These are phyloP conservation scores for Leccinum broughii DNA, from an alignment of 768 basidiomycete genomes.

Conservation along the genomic window DNA sequence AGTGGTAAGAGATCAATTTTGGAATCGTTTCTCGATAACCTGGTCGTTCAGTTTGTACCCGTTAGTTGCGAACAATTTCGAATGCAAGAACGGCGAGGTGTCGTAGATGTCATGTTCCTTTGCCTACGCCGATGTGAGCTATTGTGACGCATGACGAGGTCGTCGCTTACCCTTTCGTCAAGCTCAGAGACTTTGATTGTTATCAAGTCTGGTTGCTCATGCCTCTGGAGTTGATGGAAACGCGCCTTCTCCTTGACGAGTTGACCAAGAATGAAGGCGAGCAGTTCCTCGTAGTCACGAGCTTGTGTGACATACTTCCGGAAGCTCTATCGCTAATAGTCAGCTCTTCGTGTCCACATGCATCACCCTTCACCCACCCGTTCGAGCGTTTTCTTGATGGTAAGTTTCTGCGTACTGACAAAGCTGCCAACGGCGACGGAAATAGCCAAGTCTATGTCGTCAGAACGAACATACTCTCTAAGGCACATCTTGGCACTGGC, in stretches of 20 bases:
- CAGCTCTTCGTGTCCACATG: constrained; percentile 3
- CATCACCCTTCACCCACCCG: constrained; percentile 48
- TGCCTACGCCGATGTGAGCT: constrained; percentile 51
- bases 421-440: constrained; percentile 95
- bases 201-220: constrained; percentile 76
- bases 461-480: constrained; percentile 91
- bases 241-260: constrained; percentile 92
- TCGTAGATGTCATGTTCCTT: constrained; percentile 98
- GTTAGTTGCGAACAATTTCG: constrained; percentile 82
- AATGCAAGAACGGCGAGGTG: constrained; percentile 78
- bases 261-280: constrained; percentile 92
- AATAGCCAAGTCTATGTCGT: constrained; percentile 97
- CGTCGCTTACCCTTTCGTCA: constrained; percentile 72
- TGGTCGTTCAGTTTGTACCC: constrained; percentile 75
- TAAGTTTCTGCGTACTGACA: constrained; percentile 95
- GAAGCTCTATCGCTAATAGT: constrained; percentile 65
- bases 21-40: constrained; percentile 76
- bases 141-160: background rate
- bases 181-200: constrained; percentile 78
- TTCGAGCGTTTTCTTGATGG: constrained; percentile 97
- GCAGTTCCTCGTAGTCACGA: constrained; percentile 92
- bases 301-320: constrained; percentile 96
- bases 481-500: constrained; percentile 98
- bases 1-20: constrained; percentile 27
- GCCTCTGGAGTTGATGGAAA: constrained; percentile 73